Conservation (phyloP, 306 rosid genomes). For the Neltuma alba region DNA sequence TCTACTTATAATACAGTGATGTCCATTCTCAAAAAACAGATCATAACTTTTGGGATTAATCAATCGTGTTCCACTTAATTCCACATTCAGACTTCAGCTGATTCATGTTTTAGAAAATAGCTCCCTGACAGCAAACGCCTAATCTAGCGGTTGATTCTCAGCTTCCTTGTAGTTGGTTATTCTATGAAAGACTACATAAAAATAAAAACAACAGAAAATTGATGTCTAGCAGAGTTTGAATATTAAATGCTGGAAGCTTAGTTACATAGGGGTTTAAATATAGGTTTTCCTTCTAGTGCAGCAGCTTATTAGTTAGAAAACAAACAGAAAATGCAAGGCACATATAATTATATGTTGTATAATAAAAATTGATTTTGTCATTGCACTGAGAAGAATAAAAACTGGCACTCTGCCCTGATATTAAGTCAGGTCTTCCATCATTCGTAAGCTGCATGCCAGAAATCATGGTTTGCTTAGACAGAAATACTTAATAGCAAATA, state of each 20-base stretch:
- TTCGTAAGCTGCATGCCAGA: not conserved
- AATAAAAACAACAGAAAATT: not conserved
- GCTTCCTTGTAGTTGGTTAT: not conserved
- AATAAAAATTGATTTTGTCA: constrained; percentile 32
- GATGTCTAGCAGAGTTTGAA: constrained; percentile 6
- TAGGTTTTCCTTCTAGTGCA: constrained; percentile 24
- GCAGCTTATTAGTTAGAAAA: constrained; percentile 27
- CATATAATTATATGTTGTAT: not conserved
- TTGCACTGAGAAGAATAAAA: constrained; percentile 38
- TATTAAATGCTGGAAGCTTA: constrained; percentile 5
- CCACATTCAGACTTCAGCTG: constrained; percentile 13
- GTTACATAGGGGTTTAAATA: not conserved
- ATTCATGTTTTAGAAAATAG: not conserved
- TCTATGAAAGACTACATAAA: not conserved
- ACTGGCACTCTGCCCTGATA: constrained; percentile 34
- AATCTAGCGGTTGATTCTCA: not conserved
- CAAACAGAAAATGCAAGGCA: constrained; percentile 26
- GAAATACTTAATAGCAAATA: constrained; percentile 35
- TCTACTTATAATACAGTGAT: too few species aligned
- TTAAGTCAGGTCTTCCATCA: constrained; percentile 21
- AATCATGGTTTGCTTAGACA: constrained; percentile 22
- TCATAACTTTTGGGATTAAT: too few species aligned
- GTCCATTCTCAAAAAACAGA: too few species aligned
- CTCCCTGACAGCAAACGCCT: constrained; percentile 4
- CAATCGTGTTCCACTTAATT: not conserved